Percentiles rank a stretch among this genome's conserved stretches.
These are phyloP conservation scores for Calonectria naviculata DNA, from an alignment of 2,329 filamentous ascomycete species.

Conservation along the genomic window DNA sequence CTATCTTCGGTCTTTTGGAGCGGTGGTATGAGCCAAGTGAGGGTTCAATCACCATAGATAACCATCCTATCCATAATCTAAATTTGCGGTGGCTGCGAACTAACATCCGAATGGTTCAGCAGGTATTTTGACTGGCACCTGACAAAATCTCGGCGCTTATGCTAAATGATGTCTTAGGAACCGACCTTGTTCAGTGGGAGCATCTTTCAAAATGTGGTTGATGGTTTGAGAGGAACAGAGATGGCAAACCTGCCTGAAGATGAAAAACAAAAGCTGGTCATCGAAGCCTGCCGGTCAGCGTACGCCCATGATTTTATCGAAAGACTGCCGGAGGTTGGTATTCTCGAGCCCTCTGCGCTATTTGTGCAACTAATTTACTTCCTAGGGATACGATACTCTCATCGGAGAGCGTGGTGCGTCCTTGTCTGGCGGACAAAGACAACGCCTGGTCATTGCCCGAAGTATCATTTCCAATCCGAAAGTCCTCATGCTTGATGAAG, in stretches of 20 bases:
- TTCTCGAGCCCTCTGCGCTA: slow-evolving; percentile 27
- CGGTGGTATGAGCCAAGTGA: slow-evolving; percentile 66
- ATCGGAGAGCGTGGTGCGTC: slow-evolving; percentile 75
- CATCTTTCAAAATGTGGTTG: slow-evolving; percentile 63
- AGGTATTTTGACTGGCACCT: slow-evolving; percentile 32
- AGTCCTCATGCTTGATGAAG: slow-evolving; percentile 76
- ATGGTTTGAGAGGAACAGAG: slow-evolving; percentile 55
- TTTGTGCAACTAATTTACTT: not conserved
- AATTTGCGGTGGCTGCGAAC: slow-evolving; percentile 65
- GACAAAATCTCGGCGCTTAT: not conserved
- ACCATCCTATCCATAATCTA: slow-evolving; percentile 52
- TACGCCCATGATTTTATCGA: slow-evolving; percentile 66
- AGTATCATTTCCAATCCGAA: slow-evolving; percentile 72
- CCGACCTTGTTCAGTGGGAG: slow-evolving; percentile 64
- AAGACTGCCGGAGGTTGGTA: slow-evolving; percentile 51
- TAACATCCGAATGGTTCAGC: slow-evolving; percentile 63
- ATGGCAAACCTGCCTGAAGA: slow-evolving; percentile 51
- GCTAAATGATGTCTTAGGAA: slow-evolving; percentile 51
- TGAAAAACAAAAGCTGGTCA: slow-evolving; percentile 56
- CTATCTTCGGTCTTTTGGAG: slow-evolving; percentile 66
- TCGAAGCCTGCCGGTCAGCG: slow-evolving; percentile 60
- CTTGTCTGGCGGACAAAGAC: slow-evolving; percentile 74
- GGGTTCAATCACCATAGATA: slow-evolving; percentile 59
- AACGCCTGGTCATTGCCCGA: slow-evolving; percentile 74
- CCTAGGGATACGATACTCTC: slow-evolving; percentile 66